Conservation (phyloP, 208 protist genomes). For the Crithidia brevicula region DNA sequence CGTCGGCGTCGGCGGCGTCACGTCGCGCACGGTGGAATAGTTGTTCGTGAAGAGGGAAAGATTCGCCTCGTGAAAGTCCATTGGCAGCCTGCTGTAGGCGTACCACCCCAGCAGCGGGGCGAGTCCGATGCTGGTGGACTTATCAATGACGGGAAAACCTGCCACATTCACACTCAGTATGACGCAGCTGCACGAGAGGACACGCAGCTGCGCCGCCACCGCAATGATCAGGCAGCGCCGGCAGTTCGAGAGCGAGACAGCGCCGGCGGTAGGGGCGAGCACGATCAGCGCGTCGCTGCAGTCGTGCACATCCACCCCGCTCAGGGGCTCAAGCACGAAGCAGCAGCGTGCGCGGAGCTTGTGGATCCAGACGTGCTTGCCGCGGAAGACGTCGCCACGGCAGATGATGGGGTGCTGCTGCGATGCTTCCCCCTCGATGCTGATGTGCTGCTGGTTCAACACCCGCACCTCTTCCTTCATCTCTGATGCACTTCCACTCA, state of each 20-base stretch:
- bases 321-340: slow-evolving; percentile 14
- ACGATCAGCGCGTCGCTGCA: slow-evolving; percentile 38
- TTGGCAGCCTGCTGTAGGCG: slow-evolving; percentile 35
- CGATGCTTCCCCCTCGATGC: slow-evolving; percentile 13
- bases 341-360: slow-evolving; percentile 19
- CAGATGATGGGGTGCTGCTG: slow-evolving; percentile 14
- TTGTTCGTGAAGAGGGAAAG: slow-evolving; percentile 48
- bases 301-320: slow-evolving; percentile 20
- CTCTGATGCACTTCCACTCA: not conserved
- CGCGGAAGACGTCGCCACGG: slow-evolving; percentile 9
- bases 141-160: slow-evolving; percentile 31
- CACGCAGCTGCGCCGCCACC: slow-evolving; percentile 24
- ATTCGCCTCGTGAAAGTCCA: slow-evolving; percentile 30
- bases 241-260: slow-evolving; percentile 33
- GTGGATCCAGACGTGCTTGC: slow-evolving; percentile 21
- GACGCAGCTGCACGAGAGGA: slow-evolving; percentile 23
- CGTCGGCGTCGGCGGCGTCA: slow-evolving; percentile 6
- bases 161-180: slow-evolving; percentile 23
- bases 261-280: slow-evolving; percentile 39
- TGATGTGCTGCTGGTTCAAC: slow-evolving; percentile 1
- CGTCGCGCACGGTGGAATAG: slow-evolving; percentile 34
- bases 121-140: slow-evolving; percentile 24
- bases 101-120: slow-evolving; percentile 37
- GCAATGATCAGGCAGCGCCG: slow-evolving; percentile 39
- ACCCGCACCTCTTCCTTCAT: slow-evolving; percentile 1